These are phyloP conservation scores for Ordospora colligata DNA, from an alignment of 371 early-diverging fungal species.

Conservation along the genomic window DNA sequence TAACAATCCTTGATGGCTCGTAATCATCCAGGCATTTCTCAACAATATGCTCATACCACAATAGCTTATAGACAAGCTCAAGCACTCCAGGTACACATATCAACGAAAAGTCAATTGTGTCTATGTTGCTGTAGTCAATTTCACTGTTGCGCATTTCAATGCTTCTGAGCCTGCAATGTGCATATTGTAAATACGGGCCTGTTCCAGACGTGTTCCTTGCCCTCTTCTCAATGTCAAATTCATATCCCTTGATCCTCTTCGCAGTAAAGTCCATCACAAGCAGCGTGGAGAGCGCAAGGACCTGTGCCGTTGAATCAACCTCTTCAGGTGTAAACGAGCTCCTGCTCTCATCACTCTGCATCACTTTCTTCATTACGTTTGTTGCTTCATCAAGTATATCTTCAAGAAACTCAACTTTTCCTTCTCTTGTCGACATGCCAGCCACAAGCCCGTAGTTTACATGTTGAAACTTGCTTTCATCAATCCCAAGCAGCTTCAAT, in stretches of 20 bases:
- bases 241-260: constrained; percentile 87
- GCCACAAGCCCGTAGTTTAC: constrained; percentile 89
- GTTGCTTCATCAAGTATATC: constrained; percentile 82
- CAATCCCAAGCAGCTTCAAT: constrained; percentile 69
- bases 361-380: constrained; percentile 79
- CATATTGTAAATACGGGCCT: constrained; percentile 86
- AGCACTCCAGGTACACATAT: constrained; percentile 68
- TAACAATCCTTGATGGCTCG: constrained; percentile 83
- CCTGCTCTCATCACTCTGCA: constrained; percentile 75
- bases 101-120: constrained; percentile 51
- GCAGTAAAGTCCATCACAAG: constrained; percentile 88
- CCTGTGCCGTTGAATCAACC: constrained; percentile 70
- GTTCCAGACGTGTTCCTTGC: constrained; percentile 87
- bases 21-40: constrained; percentile 62
- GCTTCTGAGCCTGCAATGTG: constrained; percentile 63
- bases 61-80: constrained; percentile 69
- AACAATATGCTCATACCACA: constrained; percentile 80
- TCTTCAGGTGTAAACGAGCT: constrained; percentile 70
- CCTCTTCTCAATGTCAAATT: constrained; percentile 75
- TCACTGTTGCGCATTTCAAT: constrained; percentile 66
- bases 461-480: constrained; percentile 71
- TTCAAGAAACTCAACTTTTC: constrained; percentile 89
- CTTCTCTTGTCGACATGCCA: constrained; percentile 88
- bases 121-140: constrained; percentile 6
- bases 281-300: constrained; percentile 71